Percentiles rank a stretch among this genome's conserved stretches.
Conservation (phyloP, 345 rosid species). For the Corymbia maculata region DNA sequence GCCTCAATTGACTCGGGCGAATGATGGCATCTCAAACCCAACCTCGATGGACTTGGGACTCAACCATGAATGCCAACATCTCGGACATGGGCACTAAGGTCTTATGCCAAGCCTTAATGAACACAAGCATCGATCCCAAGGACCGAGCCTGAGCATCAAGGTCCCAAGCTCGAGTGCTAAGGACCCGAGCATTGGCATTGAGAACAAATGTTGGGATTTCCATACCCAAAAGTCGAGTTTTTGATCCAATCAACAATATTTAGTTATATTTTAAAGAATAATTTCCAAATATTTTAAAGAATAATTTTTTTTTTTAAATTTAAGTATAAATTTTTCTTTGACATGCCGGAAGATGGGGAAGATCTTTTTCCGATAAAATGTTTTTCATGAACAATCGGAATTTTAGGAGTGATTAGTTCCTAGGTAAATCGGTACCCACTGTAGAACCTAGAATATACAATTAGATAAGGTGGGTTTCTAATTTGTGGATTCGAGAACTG, state of each 20-base stretch:
- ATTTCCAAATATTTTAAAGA: too few relatives aligned
- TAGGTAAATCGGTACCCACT: neutral
- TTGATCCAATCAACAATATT: neutral
- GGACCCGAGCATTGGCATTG: neutral
- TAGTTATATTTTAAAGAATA: too few relatives aligned
- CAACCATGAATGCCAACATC: too few relatives aligned
- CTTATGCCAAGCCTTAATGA: accelerated
- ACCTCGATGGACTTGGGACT: neutral
- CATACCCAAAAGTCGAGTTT: neutral
- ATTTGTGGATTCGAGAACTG: too few relatives aligned
- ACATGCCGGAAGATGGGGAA: neutral
- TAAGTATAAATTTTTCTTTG: neutral
- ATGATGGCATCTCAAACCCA: neutral
- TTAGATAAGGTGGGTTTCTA: neutral
- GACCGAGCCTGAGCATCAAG: accelerated
- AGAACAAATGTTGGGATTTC: accelerated
- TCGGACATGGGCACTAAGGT: accelerated
- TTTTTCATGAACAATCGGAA: neutral
- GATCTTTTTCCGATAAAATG: too few relatives aligned
- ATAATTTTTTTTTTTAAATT: too few relatives aligned
- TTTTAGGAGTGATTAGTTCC: accelerated
- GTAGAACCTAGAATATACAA: accelerated
- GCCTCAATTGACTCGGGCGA: neutral
- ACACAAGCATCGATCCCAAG: neutral
- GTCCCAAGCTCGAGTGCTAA: accelerated